phyloP scores from a whole-genome alignment of 164 flowering plant genomes.

The Kalanchoe fedtschenkoi region DNA sequence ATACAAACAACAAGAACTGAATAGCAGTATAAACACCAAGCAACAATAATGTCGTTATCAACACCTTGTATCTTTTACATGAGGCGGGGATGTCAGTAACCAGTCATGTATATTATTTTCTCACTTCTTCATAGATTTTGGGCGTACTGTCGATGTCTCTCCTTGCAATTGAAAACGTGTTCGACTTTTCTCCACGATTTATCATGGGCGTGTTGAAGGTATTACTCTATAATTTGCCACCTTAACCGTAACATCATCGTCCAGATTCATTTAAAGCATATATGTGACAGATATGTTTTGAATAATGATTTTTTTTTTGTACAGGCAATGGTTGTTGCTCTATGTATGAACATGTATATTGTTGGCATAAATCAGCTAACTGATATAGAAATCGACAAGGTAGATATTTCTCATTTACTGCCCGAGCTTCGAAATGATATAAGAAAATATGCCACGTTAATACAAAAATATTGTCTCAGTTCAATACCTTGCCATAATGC shows the following conservation, averaged over 20 bases:
- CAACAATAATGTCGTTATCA: neutral
- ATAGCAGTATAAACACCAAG: neutral
- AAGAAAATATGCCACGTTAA: too few species aligned
- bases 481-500: neutral
- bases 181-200: constrained; percentile 78
- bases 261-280: too few species aligned
- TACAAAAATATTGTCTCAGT: too few species aligned
- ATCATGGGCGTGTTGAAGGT: constrained; percentile 69
- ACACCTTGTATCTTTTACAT: neutral
- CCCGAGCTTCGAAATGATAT: too few species aligned
- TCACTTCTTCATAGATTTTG: constrained; percentile 49
- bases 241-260: too few species aligned
- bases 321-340: neutral
- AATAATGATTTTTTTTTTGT: neutral
- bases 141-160: constrained; percentile 90
- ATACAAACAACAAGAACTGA: constrained; percentile 15
- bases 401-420: neutral
- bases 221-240: too few species aligned
- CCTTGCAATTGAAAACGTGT: constrained; percentile 64
- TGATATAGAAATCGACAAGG: neutral
- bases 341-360: neutral
- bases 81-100: too few species aligned
- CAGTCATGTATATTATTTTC: constrained; percentile 4
- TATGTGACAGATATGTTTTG: too few species aligned
- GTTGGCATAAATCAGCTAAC: neutral